phyloP scores from a whole-genome alignment of 2,329 filamentous ascomycete genomes.

The Penicillium sp. region DNA sequence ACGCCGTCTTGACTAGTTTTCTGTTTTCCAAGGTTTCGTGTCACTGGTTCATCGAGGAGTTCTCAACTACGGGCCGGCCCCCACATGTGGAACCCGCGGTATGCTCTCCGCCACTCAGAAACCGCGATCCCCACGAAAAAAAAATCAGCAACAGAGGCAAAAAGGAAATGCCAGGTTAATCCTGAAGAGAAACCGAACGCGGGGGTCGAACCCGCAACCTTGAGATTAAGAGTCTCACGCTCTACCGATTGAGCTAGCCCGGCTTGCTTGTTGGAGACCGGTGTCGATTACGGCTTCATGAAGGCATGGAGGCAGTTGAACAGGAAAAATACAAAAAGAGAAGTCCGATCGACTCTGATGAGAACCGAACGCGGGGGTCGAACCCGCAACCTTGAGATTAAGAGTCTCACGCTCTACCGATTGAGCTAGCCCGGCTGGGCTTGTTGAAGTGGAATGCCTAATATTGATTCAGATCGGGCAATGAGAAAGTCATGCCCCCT shows the following conservation, averaged over 20 bases:
- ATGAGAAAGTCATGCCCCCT: background rate
- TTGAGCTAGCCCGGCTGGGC: conserved; percentile 50
- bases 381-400: conserved; percentile 47
- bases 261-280: conserved; percentile 27
- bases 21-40: background rate
- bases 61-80: conserved; percentile 11
- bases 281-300: background rate
- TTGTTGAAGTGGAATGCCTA: background rate
- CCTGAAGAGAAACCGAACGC: conserved; percentile 37
- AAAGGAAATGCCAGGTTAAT: conserved; percentile 19
- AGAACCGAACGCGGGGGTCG: conserved; percentile 43
- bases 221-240: conserved; percentile 53
- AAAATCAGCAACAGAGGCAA: conserved; percentile 11
- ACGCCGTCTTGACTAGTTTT: background rate
- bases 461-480: background rate
- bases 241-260: conserved; percentile 55
- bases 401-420: conserved; percentile 54
- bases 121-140: conserved; percentile 2
- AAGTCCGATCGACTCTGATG: background rate
- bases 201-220: conserved; percentile 45
- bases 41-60: background rate
- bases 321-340: background rate
- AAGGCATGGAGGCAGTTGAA: background rate
- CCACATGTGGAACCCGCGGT: conserved; percentile 6
- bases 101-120: conserved; percentile 12